Evolutionary conservation across 1,284 basidiomycete genomes (phyloP), one percentile per base, ranked within the genome.

Genomic region (Marasmius oreades): DNA sequence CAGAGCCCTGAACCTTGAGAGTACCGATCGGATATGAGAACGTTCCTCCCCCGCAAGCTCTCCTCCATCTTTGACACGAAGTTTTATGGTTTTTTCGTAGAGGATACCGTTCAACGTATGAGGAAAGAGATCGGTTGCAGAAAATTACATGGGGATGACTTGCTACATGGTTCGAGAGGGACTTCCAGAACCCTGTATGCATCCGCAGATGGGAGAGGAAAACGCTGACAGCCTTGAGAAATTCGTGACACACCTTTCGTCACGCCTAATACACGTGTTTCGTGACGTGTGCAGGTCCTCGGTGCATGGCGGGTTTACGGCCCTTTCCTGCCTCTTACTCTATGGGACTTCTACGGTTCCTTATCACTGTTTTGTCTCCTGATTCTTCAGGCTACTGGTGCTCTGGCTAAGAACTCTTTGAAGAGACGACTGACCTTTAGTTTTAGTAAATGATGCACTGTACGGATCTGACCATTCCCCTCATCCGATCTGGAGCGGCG

Each of bases 141-240:
- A 56, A 55, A 55, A 54, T 56, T 42, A 16, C 54, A 63, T 61
- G 47, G 60, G 55, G 60, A 54, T 52, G 57, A 64, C 67, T 66
- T 64, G 67, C 74, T 79, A 80, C 79, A 81, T 81, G 70, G 69
- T 70, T 73, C 64, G 65, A 64, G 64, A 61, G 64, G 62, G 66
- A 59, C 55, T 59, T 68, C 63, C 68, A 67, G 59, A 68, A 64
- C 60, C 70, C 70, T 65, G 70, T 78, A 78, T 78, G 72, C 80
- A 82, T 82, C 68, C 78, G 78, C 77, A 67, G 63, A 61, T 59
- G 58, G 60, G 31, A 62, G 57, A 55, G 56, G 58, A 52, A 59
- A 26, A 55, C 60, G 51, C 53, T 60, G 60, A 52, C 58, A 57
- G 47, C 34, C 61, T 64, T 61, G 62, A 62, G 61, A 62, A 50